Base-by-base conservation (phyloP, 2,329 filamentous ascomycete genomes). In the Aureobasidium namibiae region DNA sequence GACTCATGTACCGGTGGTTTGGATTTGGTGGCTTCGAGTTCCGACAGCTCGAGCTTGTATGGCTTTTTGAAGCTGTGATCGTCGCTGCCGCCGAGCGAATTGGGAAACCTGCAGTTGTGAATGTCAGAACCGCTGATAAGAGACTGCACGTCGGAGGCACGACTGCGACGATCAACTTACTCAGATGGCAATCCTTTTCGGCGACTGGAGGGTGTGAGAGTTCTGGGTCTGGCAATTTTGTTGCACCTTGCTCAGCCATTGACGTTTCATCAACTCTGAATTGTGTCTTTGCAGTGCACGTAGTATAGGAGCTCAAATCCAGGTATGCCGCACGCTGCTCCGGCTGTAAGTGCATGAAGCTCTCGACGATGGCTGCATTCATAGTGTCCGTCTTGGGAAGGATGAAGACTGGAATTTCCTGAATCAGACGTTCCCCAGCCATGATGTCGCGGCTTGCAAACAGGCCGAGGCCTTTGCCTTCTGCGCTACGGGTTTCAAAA, bases 341-440 rank as follows among this genome's bases (percentile, higher is more conserved):
- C 24, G 50, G n/a, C 36, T 9, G 26, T 33, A 54, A 16, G 10
- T 26, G 33, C 18, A 44, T 33, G 39, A 56, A 56, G 18, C 39
- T 56, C 10, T 41, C 39, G 6, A 50, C 26, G 45, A 50, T 42
- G 13, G n/a, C n/a, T 26, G 34, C 44, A 24, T 39, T 50, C 45
- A 52, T 24, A 2, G 23, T 46, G 6, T 49, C 38, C 34, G 21
- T 16, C 41, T 50, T 49, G 33, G 24, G 36, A 31, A 60, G 41
- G 16, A 39, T n/a, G 46, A 60, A 45, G 29, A 70, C 57, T 6
- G 66, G 63, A 10, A 36, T 16, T 42, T 70, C 68, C 42, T 61
- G 52, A 31, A 70, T 61, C 49, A 70, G 64, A 36, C 63, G 63
- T 31, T 66, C 65, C 21, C 68, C 68, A 14, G 50, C 41, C 7